These are phyloP conservation scores for Chalara sp. DNA, from an alignment of 2,329 filamentous ascomycete species.

Conservation along the genomic window DNA sequence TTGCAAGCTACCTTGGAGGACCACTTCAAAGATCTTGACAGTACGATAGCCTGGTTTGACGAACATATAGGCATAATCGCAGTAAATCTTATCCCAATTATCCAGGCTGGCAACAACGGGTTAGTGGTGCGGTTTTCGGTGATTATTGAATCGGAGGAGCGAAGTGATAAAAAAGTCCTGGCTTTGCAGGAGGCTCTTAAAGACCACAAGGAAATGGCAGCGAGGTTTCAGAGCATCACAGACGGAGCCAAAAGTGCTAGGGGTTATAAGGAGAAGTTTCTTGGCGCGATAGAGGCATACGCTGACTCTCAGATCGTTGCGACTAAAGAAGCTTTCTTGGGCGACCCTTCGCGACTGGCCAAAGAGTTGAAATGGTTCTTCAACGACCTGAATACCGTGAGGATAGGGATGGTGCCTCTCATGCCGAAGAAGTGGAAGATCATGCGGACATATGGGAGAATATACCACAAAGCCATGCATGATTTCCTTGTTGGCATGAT, in stretches of 20 bases:
- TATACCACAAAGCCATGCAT: conserved; percentile 94
- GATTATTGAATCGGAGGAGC: conserved; percentile 92
- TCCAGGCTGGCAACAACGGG: conserved; percentile 79
- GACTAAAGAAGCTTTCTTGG: conserved; percentile 65
- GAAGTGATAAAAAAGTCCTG: conserved; percentile 85
- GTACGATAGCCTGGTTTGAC: conserved; percentile 89
- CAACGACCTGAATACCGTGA: conserved; percentile 93
- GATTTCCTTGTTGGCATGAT: conserved; percentile 81
- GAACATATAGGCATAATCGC: conserved; percentile 86
- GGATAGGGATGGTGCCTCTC: conserved; percentile 81
- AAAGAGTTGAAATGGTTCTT: conserved; percentile 95
- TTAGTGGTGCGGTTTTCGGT: conserved; percentile 87
- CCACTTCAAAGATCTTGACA: conserved; percentile 81
- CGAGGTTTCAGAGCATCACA: conserved; percentile 90
- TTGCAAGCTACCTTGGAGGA: conserved; percentile 80
- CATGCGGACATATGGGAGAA: conserved; percentile 78
- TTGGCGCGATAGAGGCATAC: conserved; percentile 60
- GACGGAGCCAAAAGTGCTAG: conserved; percentile 86
- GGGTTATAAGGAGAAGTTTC: conserved; percentile 95
- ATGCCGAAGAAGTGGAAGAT: conserved; percentile 98
- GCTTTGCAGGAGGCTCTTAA: conserved; percentile 91
- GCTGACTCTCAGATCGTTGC: conserved; percentile 55
- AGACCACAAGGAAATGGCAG: conserved; percentile 91
- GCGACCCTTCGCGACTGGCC: conserved; percentile 75
- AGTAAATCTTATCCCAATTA: conserved; percentile 80